Conservation (phyloP, 2,329 filamentous ascomycete genomes). For the Didymella pomorum region DNA sequence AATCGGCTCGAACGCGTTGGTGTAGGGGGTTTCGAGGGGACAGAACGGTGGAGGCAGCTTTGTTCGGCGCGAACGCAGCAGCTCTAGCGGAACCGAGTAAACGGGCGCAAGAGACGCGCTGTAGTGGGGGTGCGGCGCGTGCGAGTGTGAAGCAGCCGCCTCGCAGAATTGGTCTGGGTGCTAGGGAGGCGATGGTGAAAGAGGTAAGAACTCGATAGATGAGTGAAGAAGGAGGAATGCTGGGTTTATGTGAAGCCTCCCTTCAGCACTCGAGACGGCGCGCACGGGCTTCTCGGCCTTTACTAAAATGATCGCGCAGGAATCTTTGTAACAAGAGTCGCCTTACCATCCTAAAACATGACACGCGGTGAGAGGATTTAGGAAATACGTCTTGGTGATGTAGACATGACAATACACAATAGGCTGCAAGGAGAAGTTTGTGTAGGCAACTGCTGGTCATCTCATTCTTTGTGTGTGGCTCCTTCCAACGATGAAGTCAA, state of each 20-base stretch:
- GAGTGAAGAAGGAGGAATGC: constrained; percentile 40
- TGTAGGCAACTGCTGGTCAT: constrained; percentile 1
- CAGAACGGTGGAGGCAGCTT: constrained; percentile 39
- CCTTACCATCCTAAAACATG: constrained; percentile 10
- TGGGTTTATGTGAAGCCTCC: constrained; percentile 44
- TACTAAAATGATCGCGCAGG: constrained; percentile 34
- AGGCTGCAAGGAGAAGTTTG: not conserved
- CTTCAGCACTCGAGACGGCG: constrained; percentile 28
- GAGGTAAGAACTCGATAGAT: constrained; percentile 25
- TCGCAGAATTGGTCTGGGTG: constrained; percentile 18
- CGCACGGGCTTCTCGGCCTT: constrained; percentile 35
- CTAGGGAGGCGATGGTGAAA: constrained; percentile 31
- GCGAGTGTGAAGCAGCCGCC: constrained; percentile 28
- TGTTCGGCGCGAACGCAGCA: constrained; percentile 36
- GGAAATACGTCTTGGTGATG: not conserved
- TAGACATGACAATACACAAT: not conserved
- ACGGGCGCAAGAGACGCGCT: constrained; percentile 30
- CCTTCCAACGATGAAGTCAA: constrained; percentile 1
- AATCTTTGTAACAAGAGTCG: constrained; percentile 32
- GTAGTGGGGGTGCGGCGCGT: constrained; percentile 24
- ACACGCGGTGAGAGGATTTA: not conserved
- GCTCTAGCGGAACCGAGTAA: constrained; percentile 38
- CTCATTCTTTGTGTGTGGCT: not conserved
- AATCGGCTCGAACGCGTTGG: constrained; percentile 31
- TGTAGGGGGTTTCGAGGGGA: constrained; percentile 31